phyloP scores from a whole-genome alignment of 1,284 basidiomycete genomes.

The Cutaneotrichosporon sp. region DNA sequence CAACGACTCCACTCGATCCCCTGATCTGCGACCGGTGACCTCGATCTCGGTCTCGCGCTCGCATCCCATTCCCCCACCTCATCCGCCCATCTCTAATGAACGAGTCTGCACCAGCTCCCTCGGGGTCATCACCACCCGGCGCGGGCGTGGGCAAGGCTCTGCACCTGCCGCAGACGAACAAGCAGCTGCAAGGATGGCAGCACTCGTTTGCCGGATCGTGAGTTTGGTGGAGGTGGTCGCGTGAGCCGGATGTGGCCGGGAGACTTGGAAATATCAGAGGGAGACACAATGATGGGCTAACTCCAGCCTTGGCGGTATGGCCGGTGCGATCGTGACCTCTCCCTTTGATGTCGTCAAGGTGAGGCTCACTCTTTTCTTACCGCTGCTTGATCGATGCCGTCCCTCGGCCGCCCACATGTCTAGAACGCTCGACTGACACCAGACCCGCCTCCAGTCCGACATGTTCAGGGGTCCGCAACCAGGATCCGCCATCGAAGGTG shows the following conservation, averaged over 20 bases:
- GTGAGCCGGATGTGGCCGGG: constrained; percentile 6
- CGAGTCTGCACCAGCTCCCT: neutral
- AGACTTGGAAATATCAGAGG: neutral
- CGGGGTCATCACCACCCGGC: constrained; percentile 6
- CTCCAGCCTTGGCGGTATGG: constrained; percentile 88
- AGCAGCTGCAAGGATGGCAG: constrained; percentile 72
- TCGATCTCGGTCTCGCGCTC: neutral
- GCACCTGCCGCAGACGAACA: constrained; percentile 27
- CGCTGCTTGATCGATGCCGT: neutral
- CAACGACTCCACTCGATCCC: neutral
- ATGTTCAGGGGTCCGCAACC: constrained; percentile 59
- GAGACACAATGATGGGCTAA: constrained; percentile 7
- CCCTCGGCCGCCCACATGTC: too few species aligned
- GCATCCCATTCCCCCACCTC: neutral
- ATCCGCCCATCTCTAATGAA: neutral
- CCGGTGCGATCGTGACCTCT: constrained; percentile 92
- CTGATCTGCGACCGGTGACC: neutral
- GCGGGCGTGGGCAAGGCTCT: constrained; percentile 9
- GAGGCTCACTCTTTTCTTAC: constrained; percentile 8
- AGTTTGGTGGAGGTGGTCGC: constrained; percentile 46
- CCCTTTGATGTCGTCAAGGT: constrained; percentile 96
- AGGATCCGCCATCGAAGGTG: neutral
- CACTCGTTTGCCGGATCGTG: constrained; percentile 85
- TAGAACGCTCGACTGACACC: neutral
- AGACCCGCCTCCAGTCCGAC: constrained; percentile 87